Conservation (phyloP, 371 early-diverging fungal species). For the Mucor circinelloides region DNA sequence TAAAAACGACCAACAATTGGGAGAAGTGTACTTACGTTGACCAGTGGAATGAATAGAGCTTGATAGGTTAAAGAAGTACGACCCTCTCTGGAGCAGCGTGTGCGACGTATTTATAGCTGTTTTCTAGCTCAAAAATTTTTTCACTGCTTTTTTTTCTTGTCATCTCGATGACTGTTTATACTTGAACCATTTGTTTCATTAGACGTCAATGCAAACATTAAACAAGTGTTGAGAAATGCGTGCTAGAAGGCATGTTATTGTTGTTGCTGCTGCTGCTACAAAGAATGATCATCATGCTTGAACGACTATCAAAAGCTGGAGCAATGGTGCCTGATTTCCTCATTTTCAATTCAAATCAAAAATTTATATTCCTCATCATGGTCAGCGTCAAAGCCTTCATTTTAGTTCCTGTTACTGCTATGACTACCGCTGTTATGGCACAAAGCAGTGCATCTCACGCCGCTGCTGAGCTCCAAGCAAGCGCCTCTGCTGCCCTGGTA, state of each 20-base stretch:
- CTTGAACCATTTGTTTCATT: background rate
- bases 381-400: background rate
- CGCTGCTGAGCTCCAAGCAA: background rate
- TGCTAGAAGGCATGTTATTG: too few relatives aligned
- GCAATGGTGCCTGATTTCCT: background rate
- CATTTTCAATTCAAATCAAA: background rate
- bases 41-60: background rate
- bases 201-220: background rate
- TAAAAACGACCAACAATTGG: background rate
- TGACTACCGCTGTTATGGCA: background rate
- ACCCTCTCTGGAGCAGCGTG: background rate
- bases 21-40: constrained; percentile 9
- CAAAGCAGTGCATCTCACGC: background rate
- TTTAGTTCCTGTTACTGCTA: background rate
- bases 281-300: background rate
- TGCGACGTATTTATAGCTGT: background rate
- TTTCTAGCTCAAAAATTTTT: constrained; percentile 8
- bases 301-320: background rate
- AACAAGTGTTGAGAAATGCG: background rate
- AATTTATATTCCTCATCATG: background rate
- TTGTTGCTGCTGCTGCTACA: too few relatives aligned
- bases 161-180: constrained; percentile 6
- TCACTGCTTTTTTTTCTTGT: constrained; percentile 17
- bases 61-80: background rate
- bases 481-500: background rate